Evolutionary conservation across 129 eudicot species (phyloP), one percentile per base, ranked within the genome.

Genomic region (Kitagawia praeruptora): DNA sequence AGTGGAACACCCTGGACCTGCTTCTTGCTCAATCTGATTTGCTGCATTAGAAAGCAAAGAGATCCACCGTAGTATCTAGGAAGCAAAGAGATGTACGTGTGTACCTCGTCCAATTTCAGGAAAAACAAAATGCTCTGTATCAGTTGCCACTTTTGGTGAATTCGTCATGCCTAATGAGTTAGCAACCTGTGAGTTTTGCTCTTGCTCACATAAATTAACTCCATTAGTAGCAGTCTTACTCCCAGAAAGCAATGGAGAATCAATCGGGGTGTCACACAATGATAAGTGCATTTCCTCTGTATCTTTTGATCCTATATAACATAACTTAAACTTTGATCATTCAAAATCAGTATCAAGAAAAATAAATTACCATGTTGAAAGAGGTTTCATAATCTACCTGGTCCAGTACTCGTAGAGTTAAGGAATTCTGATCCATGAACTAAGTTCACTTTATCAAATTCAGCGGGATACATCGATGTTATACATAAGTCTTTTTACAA

Each of bases 161-260:
- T 28, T 75, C 40, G 75, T 74, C 75, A 70, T 70, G 47, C 54
- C 46, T 14, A 82, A 39, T 21, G 53, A 75, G 23, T 72, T 76
- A 58, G 82, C 87, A 51, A 81, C 81, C 64, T 89, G 84, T 81
- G 87, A 69, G 28, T 70, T 86, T 42, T 80, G 86, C 81, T 78
- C 81, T 77, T 83, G 86, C 51, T 82, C 82, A 28, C 66, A 72
- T 51, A 48, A 75, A 45, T 45, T 44, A 82, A 75, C 78, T 45
- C 77, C 61, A 39, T 38, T 86, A 54, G 83, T 76, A 53, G 79
- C 38, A 82, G 70, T 51, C 56, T 70, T 80, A 70, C 54, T 80
- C 75, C 66, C 85, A 64, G 85, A 66, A 78, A 44, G 75, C 46
- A 76, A 64, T 5, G 67, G 81, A 53, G 58, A 71, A 63, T 46